Base-by-base conservation (phyloP, 768 basidiomycete genomes). In the Pleurotus djamor region DNA sequence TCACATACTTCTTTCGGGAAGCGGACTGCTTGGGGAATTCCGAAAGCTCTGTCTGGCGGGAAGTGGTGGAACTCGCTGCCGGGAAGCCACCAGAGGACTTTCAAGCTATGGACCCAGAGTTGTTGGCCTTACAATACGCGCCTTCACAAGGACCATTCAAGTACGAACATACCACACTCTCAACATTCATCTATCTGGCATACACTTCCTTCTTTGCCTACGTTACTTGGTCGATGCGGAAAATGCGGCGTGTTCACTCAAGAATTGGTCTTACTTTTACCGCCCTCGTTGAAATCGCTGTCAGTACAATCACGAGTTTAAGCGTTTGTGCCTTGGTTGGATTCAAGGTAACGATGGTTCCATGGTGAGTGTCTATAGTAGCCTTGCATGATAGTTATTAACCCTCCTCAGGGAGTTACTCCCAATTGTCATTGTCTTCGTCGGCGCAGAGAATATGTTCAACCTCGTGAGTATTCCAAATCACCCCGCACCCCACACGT, bases 371-470 rank as follows among this genome's bases (percentile, higher is more conserved):
- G n/a, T 62, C 45, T 8, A 47, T 48, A 21, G 48, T 48, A 55
- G 28, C 47, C 36, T 41, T 16, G 21, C 21, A 28, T 28, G 2
- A 28, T 6, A 13, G 44, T 49, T 48, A 17, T 52, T 33, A 38
- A 28, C 48, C 60, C 28, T 50, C 62, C 51, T 52, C 59, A 93
- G 92, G 92, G 88, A 91, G 68, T 74, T 96, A 44, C 78, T 99
- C 54, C 96, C 96, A 1, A 91, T 98, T 59, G 90, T 97, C 38
- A 94, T 99, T 52, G 85, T 95, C 5, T 96, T 98, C 64, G 91
- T 96, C 12, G 96, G 96, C 2, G 91, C 94, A 2, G 96, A 98
- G 75, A 98, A 98, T 66, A 98, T 98, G 96, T 92, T 94, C 69
- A 91, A 88, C 66, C 78, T 99, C 69, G 94, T 94, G 71, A 62